A percentile compares a stretch with the other conserved stretches of the same genome.
These are phyloP conservation scores for Rhododendron henanense DNA, from an alignment of 148 eudicot genomes.

Conservation along the genomic window DNA sequence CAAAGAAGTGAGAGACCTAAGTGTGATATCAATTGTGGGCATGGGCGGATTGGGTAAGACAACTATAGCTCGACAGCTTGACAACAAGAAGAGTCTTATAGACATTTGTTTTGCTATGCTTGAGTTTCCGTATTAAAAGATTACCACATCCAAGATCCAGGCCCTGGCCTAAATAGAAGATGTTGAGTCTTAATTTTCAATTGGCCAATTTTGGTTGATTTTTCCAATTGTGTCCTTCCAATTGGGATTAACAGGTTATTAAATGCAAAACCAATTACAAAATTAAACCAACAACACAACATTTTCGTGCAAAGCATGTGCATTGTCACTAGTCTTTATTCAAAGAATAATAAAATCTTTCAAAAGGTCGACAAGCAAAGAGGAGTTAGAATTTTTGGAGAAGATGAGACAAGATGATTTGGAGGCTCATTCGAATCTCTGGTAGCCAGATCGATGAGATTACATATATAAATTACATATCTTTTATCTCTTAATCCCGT, in stretches of 20 bases:
- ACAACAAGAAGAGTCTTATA: background rate
- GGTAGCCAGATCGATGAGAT: no score
- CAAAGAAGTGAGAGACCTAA: background rate
- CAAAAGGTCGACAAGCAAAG: background rate
- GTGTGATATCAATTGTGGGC: background rate
- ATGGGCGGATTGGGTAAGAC: background rate
- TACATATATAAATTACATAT: no score
- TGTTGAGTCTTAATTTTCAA: no score
- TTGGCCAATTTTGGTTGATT: no score
- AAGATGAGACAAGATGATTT: conserved; percentile 3
- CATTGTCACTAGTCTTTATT: background rate
- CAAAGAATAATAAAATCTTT: background rate
- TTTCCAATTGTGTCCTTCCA: no score
- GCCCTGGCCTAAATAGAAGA: no score
- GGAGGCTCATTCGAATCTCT: background rate
- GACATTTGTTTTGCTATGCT: background rate
- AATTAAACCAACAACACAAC: no score
- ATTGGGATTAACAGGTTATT: no score
- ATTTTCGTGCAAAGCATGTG: no score
- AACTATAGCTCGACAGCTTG: background rate
- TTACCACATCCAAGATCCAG: background rate
- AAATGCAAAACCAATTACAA: no score
- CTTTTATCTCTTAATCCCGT: no score
- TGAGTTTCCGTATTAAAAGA: background rate
- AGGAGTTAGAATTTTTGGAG: background rate